Base-by-base conservation (phyloP, 139 green algal genomes). In the Pleodorina starrii region DNA sequence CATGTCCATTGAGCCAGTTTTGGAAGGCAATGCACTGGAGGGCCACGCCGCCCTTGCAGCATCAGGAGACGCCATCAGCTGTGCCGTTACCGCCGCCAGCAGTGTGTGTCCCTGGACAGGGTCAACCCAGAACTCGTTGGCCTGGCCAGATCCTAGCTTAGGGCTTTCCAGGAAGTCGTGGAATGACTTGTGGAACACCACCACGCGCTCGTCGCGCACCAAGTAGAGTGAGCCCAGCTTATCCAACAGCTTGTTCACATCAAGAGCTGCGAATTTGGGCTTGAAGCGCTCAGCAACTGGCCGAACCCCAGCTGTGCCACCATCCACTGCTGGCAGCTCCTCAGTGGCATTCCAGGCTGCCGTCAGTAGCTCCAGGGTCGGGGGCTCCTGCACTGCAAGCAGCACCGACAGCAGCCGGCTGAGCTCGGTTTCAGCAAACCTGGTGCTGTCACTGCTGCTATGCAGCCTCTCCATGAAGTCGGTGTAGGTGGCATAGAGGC, bases 111-210 rank as follows among this genome's bases (percentile, higher is more conserved):
- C 63, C 6, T 16, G 63, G n/a, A 73, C 6, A 19, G 63, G n/a
- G 63, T 73, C n/a, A 17, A 73, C 63, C 63, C 63, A 73, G 63
- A 43, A 73, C 6, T 43, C 10, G 16, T 73, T 73, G 29, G n/a
- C 5, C 63, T 17, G 29, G n/a, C 63, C 63, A 69, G 12, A 11
- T 43, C 7, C 63, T 19, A 73, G 63, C 9, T 40, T 42, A 7
- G 9, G 7, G 63, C 5, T 10, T 73, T 40, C 3, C n/a, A 73
- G n/a, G 63, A 73, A 73, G 63, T 73, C 63, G n/a, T 73, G 63
- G 63, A 73, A 43, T 7, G 63, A 73, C 63, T 73, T 73, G 63
- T 73, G 63, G 63, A 73, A 73, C 9, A 73, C 63, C 63, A 73
- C 14, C 63, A 73, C n/a, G 17, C n/a, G 63, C 6, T 42, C n/a